Evolutionary conservation across 306 rosid species (phyloP).

Genomic region (Cicer pinnatifidum): DNA sequence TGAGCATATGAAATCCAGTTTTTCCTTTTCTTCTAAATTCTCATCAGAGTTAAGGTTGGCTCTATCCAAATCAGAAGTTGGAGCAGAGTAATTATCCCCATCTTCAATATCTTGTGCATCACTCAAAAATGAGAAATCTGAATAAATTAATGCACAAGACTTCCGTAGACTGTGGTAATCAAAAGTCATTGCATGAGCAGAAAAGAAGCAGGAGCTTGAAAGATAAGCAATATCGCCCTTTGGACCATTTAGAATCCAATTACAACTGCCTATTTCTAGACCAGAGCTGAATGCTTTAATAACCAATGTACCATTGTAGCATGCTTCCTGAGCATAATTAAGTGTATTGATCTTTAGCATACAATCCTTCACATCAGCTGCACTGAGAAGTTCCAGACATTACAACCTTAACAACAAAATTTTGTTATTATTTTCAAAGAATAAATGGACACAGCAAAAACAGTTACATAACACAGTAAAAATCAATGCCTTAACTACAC

Average conservation of each 20-base stretch:
- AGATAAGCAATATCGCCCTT: constrained; percentile 72
- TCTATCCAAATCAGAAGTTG: constrained; percentile 42
- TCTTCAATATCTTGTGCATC: constrained; percentile 52
- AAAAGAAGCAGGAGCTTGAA: constrained; percentile 74
- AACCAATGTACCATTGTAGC: constrained; percentile 76
- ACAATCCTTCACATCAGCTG: constrained; percentile 82
- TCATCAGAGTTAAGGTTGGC: constrained; percentile 52
- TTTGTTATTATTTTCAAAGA: constrained; percentile 18
- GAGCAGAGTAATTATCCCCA: constrained; percentile 39
- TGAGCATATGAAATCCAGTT: constrained; percentile 64
- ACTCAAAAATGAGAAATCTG: constrained; percentile 72
- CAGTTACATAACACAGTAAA: not conserved
- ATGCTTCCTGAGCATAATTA: constrained; percentile 74
- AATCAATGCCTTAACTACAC: constrained; percentile 20
- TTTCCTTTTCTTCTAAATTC: constrained; percentile 66
- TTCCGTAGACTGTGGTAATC: constrained; percentile 67
- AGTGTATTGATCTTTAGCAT: constrained; percentile 62
- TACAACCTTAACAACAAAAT: constrained; percentile 45
- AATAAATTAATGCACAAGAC: constrained; percentile 60
- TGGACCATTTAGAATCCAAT: constrained; percentile 76
- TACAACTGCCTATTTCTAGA: constrained; percentile 85
- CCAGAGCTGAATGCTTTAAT: constrained; percentile 91
- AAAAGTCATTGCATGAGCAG: constrained; percentile 77
- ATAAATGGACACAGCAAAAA: constrained; percentile 37
- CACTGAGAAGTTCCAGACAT: constrained; percentile 69